phyloP scores from a whole-genome alignment of 164 flowering plant genomes.

The Umbellularia californica region DNA sequence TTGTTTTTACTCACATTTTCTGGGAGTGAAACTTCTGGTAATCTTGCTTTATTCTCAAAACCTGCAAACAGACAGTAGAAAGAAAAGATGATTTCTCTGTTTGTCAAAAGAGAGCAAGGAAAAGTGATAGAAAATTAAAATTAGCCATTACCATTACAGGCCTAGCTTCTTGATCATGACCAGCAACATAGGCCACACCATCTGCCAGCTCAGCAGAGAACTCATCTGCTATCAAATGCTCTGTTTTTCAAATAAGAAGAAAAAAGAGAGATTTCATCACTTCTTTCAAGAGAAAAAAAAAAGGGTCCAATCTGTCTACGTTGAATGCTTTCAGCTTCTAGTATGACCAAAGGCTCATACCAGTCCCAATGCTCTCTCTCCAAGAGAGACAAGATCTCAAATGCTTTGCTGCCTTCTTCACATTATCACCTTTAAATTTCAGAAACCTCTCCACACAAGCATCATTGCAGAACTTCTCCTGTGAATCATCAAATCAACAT shows the following conservation, averaged over 20 bases:
- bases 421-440: constrained; percentile 70
- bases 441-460: constrained; percentile 83
- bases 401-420: constrained; percentile 83
- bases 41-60: constrained; percentile 92
- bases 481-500: not conserved
- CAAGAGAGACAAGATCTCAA: constrained; percentile 82
- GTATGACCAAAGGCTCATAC: constrained; percentile 39
- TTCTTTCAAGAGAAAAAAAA: too few relatives aligned
- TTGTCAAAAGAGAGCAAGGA: not conserved
- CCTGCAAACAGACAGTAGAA: constrained; percentile 33
- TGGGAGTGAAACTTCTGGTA: constrained; percentile 90
- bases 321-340: too few relatives aligned
- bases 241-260: too few relatives aligned
- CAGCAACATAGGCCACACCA: too few relatives aligned
- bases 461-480: constrained; percentile 90
- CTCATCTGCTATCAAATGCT: too few relatives aligned
- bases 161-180: constrained; percentile 78
- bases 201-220: too few relatives aligned
- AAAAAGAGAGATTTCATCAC: too few relatives aligned
- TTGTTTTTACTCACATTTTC: constrained; percentile 54
- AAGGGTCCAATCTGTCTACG: too few relatives aligned
- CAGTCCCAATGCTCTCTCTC: constrained; percentile 83
- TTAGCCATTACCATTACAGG: constrained; percentile 68
- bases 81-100: not conserved
- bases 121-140: not conserved